Conservation (phyloP, 164 flowering plant species). For the Piper betle region DNA sequence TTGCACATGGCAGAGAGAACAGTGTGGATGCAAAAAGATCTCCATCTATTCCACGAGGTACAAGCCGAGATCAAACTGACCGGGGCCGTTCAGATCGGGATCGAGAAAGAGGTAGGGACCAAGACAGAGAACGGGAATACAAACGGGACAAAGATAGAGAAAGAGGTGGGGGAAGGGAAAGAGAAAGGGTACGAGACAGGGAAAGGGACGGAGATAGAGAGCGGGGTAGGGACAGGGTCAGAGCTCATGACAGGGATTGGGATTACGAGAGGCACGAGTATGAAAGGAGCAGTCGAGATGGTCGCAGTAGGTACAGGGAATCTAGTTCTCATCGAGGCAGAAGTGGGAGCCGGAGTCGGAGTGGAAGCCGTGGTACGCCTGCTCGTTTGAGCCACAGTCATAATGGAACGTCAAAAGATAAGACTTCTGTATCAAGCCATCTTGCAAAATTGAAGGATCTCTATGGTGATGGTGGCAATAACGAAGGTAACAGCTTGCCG, state of each 20-base stretch:
- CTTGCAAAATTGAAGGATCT: conserved; percentile 78
- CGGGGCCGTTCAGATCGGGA: conserved; percentile 6
- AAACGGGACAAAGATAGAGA: conserved; percentile 25
- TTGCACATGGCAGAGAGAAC: conserved; percentile 31
- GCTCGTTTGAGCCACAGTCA: conserved; percentile 24
- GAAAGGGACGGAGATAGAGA: conserved; percentile 10
- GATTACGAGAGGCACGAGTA: conserved; percentile 34
- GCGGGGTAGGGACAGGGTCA: conserved; percentile 8
- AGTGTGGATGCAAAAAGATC: conserved; percentile 41
- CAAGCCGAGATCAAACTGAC: conserved; percentile 1
- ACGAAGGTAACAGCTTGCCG: conserved; percentile 18
- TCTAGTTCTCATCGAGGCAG: conserved; percentile 26
- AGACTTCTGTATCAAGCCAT: conserved; percentile 47
- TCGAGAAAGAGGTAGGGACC: conserved; percentile 13
- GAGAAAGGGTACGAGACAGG: conserved; percentile 21
- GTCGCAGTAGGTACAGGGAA: conserved; percentile 26
- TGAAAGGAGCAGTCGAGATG: conserved; percentile 26
- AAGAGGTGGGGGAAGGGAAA: conserved; percentile 24
- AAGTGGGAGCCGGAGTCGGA: conserved; percentile 44
- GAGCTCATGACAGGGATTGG: conserved; percentile 6
- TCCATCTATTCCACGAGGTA: conserved; percentile 24
- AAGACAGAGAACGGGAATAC: conserved; percentile 21
- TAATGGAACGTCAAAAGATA: conserved; percentile 38
- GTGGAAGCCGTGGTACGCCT: conserved; percentile 33
- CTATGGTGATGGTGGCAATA: conserved; percentile 53